Percentiles rank a stretch among this genome's conserved stretches.
Conservation (phyloP, 306 rosid genomes). For the Prunus dulcis region DNA sequence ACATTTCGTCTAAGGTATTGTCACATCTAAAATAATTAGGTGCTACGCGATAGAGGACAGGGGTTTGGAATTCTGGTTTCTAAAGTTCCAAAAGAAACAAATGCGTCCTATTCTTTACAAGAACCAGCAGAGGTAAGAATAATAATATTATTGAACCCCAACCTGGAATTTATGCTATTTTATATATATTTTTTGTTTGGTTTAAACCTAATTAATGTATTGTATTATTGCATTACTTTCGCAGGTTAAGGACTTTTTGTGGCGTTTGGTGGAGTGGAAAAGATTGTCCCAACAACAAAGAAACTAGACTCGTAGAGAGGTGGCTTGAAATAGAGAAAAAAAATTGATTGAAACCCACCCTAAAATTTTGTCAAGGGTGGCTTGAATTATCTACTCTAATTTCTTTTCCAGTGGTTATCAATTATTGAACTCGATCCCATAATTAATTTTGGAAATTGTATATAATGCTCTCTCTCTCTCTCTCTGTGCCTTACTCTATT, state of each 20-base stretch:
- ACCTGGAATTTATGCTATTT: not conserved
- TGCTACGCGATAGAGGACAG: conserved; percentile 62
- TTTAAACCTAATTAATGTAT: not conserved
- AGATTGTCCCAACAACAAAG: conserved; percentile 27
- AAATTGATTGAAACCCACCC: conserved; percentile 18
- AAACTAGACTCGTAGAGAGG: conserved; percentile 18
- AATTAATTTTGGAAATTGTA: conserved; percentile 11
- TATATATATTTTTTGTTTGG: not conserved
- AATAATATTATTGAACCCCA: not conserved
- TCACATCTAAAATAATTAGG: conserved; percentile 33
- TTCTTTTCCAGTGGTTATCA: conserved; percentile 9
- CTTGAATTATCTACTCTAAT: conserved; percentile 29
- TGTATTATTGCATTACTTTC: not conserved
- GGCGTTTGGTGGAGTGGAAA: conserved; percentile 76
- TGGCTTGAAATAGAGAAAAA: not conserved
- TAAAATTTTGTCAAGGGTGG: conserved; percentile 35
- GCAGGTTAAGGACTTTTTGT: conserved; percentile 79
- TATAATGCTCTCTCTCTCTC: conserved; percentile 4
- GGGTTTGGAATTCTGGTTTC: conserved; percentile 94
- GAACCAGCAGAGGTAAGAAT: conserved; percentile 80
- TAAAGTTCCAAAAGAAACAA: conserved; percentile 74
- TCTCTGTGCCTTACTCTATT: not conserved
- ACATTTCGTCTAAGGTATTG: not conserved
- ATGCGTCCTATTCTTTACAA: conserved; percentile 75
- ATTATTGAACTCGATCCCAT: not conserved